Conservation (phyloP, 495 filamentous ascomycete species). For the Penicillium desertorum region DNA sequence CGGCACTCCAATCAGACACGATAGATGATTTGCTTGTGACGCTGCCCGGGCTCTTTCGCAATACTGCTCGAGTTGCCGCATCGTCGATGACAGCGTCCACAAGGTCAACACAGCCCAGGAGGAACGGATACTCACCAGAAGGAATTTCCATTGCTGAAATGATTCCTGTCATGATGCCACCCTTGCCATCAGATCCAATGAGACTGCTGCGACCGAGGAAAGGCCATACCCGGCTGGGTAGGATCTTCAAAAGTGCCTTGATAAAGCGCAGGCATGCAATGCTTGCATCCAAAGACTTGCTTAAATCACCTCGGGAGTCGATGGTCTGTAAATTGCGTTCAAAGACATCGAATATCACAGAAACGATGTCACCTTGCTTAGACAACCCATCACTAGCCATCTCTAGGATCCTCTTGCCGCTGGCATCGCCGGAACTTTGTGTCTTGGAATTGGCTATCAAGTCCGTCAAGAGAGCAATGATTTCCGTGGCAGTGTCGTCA, state of each 20-base stretch:
- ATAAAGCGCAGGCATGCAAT: constrained; percentile 78
- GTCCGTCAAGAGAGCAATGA: constrained; percentile 61
- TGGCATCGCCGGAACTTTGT: constrained; percentile 30
- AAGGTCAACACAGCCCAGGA: constrained; percentile 67
- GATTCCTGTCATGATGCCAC: constrained; percentile 70
- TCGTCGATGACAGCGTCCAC: constrained; percentile 77
- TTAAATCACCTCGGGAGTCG: constrained; percentile 51
- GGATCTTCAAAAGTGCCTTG: constrained; percentile 62
- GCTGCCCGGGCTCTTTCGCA: constrained; percentile 61
- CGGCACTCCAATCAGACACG: constrained; percentile 59
- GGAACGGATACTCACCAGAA: constrained; percentile 71
- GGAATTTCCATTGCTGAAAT: constrained; percentile 74
- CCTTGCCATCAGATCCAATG: constrained; percentile 67
- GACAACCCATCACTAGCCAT: constrained; percentile 72
- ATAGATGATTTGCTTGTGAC: constrained; percentile 51
- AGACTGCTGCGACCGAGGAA: constrained; percentile 78
- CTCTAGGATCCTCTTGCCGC: constrained; percentile 58
- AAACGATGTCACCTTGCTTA: constrained; percentile 72
- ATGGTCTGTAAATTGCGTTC: constrained; percentile 71
- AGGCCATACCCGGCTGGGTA: constrained; percentile 83
- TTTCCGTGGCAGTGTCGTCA: constrained; percentile 58
- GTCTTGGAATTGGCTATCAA: constrained; percentile 46
- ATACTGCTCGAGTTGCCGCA: constrained; percentile 67
- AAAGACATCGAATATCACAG: constrained; percentile 78
- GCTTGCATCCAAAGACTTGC: constrained; percentile 57